Conservation (phyloP, 108 stramenopile species). For the Nitzschia sp. region DNA sequence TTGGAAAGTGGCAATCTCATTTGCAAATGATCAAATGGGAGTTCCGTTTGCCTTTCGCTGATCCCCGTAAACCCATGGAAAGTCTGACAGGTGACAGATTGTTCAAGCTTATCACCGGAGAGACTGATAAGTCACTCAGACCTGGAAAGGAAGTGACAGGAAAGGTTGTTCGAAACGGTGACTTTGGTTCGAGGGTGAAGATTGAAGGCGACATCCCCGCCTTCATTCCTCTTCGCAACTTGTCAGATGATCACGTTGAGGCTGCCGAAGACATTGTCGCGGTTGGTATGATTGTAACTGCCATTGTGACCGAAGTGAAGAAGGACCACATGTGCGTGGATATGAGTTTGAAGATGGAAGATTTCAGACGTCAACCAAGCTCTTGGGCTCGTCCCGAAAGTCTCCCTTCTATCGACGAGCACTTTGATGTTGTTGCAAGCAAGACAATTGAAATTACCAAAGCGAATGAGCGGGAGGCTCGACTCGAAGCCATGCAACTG, state of each 20-base stretch:
- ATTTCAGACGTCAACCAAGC: constrained; percentile 75
- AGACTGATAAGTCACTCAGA: constrained; percentile 77
- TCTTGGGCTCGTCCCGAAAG: constrained; percentile 78
- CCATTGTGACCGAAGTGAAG: constrained; percentile 83
- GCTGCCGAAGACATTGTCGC: constrained; percentile 79
- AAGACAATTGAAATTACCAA: constrained; percentile 70
- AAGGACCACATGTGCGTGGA: constrained; percentile 91
- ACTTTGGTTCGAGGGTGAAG: constrained; percentile 86
- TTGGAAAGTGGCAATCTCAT: constrained; percentile 77
- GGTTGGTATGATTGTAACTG: constrained; percentile 76
- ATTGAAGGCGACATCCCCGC: constrained; percentile 87
- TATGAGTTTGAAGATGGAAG: constrained; percentile 82
- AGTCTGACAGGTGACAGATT: constrained; percentile 67
- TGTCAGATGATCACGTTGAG: constrained; percentile 86
- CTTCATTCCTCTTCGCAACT: constrained; percentile 78
- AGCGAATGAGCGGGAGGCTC: constrained; percentile 72
- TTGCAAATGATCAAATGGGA: constrained; percentile 92
- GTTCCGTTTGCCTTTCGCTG: constrained; percentile 82
- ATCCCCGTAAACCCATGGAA: constrained; percentile 84
- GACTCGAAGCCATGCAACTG: constrained; percentile 63
- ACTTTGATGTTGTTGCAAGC: constrained; percentile 67
- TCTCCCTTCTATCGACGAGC: constrained; percentile 61
- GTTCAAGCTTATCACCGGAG: constrained; percentile 84
- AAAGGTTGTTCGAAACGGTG: constrained; percentile 73
- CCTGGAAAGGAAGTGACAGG: constrained; percentile 89